A percentile compares a stretch with the other conserved stretches of the same genome.
These are phyloP conservation scores for Metschnikowia koreensis DNA, from an alignment of 805 yeast genomes.

Conservation along the genomic window DNA sequence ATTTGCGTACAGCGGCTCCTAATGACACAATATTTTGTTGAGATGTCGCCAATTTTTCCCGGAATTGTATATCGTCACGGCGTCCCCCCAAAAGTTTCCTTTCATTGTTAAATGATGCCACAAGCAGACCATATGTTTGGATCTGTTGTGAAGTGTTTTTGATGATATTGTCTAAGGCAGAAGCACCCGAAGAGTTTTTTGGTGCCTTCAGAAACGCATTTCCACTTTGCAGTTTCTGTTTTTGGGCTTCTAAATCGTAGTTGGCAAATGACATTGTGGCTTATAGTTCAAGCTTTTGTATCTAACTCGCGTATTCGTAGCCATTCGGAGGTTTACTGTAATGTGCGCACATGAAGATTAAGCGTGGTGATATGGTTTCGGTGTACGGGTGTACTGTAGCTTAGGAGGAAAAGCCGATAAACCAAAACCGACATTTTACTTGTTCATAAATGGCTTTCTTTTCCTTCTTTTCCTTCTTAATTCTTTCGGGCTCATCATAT, in stretches of 20 bases:
- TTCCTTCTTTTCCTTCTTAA: no score
- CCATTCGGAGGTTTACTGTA: not conserved
- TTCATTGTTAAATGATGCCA: slow-evolving; percentile 49
- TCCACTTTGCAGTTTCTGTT: slow-evolving; percentile 6
- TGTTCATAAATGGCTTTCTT: no score
- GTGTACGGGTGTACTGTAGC: no score
- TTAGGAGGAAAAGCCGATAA: no score
- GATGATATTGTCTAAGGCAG: slow-evolving; percentile 35
- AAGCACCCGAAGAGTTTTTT: slow-evolving; percentile 1
- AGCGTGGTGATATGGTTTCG: no score
- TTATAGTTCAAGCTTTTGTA: not conserved
- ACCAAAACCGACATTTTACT: no score
- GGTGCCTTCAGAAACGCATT: not conserved
- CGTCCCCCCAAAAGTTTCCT: slow-evolving; percentile 52
- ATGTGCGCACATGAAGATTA: no score
- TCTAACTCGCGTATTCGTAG: not conserved
- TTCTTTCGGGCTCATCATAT: no score
- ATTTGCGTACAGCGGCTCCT: slow-evolving; percentile 31
- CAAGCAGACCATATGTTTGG: slow-evolving; percentile 47
- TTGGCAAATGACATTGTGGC: slow-evolving; percentile 54
- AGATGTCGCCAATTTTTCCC: slow-evolving; percentile 35
- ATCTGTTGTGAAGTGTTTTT: slow-evolving; percentile 38
- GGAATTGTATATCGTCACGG: slow-evolving; percentile 42
- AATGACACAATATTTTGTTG: slow-evolving; percentile 31
- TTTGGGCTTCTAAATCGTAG: slow-evolving; percentile 50